phyloP scores from a whole-genome alignment of 345 rosid species.

The Moringa oleifera region DNA sequence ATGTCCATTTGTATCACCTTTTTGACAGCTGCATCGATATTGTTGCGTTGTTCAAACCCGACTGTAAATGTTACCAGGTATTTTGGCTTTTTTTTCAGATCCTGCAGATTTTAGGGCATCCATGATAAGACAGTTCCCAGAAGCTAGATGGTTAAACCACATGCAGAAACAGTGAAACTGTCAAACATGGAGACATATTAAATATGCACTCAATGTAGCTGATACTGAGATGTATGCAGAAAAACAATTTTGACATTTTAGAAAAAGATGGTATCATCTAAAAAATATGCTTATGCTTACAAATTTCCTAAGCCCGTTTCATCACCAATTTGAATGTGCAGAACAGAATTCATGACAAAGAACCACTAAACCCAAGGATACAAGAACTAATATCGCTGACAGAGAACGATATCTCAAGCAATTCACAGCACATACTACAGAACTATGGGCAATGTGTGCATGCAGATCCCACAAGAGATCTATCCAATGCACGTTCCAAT shows the following conservation, averaged over 20 bases:
- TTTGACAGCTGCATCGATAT: slow-evolving; percentile 64
- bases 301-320: no score
- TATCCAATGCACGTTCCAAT: not conserved
- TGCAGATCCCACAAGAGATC: not conserved
- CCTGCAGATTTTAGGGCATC: slow-evolving; percentile 41
- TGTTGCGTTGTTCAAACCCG: slow-evolving; percentile 64
- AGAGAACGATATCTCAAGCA: no score
- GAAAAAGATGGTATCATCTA: no score
- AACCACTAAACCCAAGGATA: no score
- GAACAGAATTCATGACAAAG: no score
- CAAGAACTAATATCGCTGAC: no score
- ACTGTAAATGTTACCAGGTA: slow-evolving; percentile 84
- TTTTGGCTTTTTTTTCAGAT: slow-evolving; percentile 71
- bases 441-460: not conserved
- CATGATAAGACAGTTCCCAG: not conserved
- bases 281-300: no score
- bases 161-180: not conserved
- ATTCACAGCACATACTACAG: no score
- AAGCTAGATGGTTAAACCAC: not conserved
- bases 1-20: slow-evolving; percentile 43
- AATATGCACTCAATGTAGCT: not conserved
- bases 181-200: not conserved
- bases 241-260: not conserved
- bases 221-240: not conserved
- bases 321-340: no score